phyloP scores from a whole-genome alignment of 768 basidiomycete species.

The Pisolithus albus region DNA sequence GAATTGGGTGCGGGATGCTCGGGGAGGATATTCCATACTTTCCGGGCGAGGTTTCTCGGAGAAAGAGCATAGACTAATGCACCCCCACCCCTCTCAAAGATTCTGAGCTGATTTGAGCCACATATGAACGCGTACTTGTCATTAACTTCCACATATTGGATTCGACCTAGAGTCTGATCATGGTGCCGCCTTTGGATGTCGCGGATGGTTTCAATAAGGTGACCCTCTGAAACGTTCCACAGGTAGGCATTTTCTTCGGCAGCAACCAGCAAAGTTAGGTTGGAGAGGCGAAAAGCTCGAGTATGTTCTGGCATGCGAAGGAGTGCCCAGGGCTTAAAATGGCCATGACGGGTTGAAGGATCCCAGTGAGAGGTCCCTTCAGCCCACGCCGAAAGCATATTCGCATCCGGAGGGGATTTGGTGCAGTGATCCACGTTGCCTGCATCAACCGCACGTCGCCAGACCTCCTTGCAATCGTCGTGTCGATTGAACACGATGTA shows the following conservation, averaged over 20 bases:
- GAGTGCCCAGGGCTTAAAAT: slow-evolving; percentile 58
- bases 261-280: slow-evolving; percentile 55
- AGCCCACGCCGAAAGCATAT: slow-evolving; percentile 17
- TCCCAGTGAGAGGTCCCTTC: slow-evolving; percentile 14
- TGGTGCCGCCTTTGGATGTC: slow-evolving; percentile 26
- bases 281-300: slow-evolving; percentile 59
- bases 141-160: slow-evolving; percentile 53
- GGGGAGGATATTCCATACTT: slow-evolving; percentile 28
- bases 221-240: slow-evolving; percentile 54
- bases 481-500: slow-evolving; percentile 64
- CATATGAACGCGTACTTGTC: slow-evolving; percentile 55
- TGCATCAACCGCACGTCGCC: slow-evolving; percentile 44
- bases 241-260: slow-evolving; percentile 42
- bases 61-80: slow-evolving; percentile 38
- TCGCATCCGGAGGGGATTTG: slow-evolving; percentile 28
- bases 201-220: slow-evolving; percentile 42
- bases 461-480: slow-evolving; percentile 59
- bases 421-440: slow-evolving; percentile 14
- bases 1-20: slow-evolving; percentile 2
- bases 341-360: slow-evolving; percentile 31
- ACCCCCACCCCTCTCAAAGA: slow-evolving; percentile 47
- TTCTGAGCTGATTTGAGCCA: slow-evolving; percentile 38
- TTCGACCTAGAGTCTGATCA: slow-evolving; percentile 21
- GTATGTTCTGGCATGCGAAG: slow-evolving; percentile 39
- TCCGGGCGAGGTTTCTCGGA: slow-evolving; percentile 29